These are phyloP conservation scores for Nigrospora oryzae DNA, from an alignment of 2,329 filamentous ascomycete genomes.

Conservation along the genomic window DNA sequence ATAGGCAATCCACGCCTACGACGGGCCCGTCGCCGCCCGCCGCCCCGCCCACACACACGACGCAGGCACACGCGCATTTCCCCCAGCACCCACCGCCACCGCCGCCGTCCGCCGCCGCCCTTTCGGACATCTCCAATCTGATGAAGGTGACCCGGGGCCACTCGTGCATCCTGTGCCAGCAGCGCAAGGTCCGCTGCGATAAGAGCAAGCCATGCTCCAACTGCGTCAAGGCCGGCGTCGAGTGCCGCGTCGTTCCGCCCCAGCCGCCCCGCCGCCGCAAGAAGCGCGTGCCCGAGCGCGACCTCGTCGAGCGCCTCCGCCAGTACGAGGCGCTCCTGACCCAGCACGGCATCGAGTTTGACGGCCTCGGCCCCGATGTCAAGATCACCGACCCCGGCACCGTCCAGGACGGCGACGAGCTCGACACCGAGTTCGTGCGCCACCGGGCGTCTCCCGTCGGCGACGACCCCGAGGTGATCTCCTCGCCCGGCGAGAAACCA, in stretches of 20 bases:
- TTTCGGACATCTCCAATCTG: slow-evolving; percentile 28
- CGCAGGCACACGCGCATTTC: not conserved
- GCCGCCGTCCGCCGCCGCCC: slow-evolving; percentile 9
- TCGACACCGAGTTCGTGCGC: slow-evolving; percentile 46
- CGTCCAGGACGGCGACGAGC: slow-evolving; percentile 45
- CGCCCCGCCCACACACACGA: slow-evolving; percentile 1
- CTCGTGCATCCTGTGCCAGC: slow-evolving; percentile 66
- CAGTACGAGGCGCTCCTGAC: slow-evolving; percentile 60
- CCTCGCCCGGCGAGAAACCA: slow-evolving; percentile 16
- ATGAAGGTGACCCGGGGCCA: slow-evolving; percentile 51
- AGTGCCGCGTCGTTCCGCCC: slow-evolving; percentile 52
- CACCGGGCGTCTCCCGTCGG: slow-evolving; percentile 41
- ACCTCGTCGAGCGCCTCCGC: slow-evolving; percentile 59
- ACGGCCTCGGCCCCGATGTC: slow-evolving; percentile 50
- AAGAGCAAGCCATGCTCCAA: slow-evolving; percentile 64
- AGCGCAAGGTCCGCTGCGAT: slow-evolving; percentile 68
- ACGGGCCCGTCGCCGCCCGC: slow-evolving; percentile 2
- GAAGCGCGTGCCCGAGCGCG: slow-evolving; percentile 60
- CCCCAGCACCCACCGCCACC: slow-evolving; percentile 10
- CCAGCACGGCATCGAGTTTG: slow-evolving; percentile 60
- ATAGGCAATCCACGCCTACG: slow-evolving; percentile 5
- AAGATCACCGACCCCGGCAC: slow-evolving; percentile 27
- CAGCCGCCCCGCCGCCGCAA: slow-evolving; percentile 49
- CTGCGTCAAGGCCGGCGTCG: slow-evolving; percentile 53
- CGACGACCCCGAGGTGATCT: slow-evolving; percentile 25